These are phyloP conservation scores for Thelonectria rubi DNA, from an alignment of 2,329 filamentous ascomycete species.

Conservation along the genomic window DNA sequence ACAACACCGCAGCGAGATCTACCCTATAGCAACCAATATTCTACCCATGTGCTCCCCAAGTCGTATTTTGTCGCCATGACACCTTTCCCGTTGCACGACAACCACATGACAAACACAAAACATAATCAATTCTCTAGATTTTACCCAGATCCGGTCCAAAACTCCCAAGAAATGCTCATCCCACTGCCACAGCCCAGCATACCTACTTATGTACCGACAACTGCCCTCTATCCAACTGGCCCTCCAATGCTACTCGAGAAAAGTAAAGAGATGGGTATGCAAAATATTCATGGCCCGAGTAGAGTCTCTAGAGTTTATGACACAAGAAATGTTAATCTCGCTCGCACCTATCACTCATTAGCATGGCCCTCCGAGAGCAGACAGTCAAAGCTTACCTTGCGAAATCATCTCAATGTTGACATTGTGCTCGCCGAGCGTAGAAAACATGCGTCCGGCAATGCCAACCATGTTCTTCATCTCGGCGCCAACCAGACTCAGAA, in stretches of 20 bases:
- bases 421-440: constrained; percentile 88
- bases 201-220: constrained; percentile 21
- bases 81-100: neutral
- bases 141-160: constrained; percentile 23
- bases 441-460: constrained; percentile 94
- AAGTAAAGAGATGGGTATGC: constrained; percentile 96
- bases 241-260: constrained; percentile 70
- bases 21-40: constrained; percentile 30
- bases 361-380: constrained; percentile 1
- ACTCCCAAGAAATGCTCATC: constrained; percentile 25
- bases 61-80: neutral
- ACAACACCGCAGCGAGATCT: constrained; percentile 5
- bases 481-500: constrained; percentile 90
- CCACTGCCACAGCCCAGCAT: neutral
- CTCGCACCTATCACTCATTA: constrained; percentile 74
- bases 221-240: constrained; percentile 14
- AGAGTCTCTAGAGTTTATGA: constrained; percentile 91
- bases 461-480: constrained; percentile 99
- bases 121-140: constrained; percentile 25
- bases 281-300: constrained; percentile 94
- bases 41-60: constrained; percentile 10
- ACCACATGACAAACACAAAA: neutral
- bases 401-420: constrained; percentile 99
- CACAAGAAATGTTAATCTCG: constrained; percentile 99
- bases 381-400: constrained; percentile 71